Evolutionary conservation across 2,329 filamentous ascomycete genomes (phyloP).

Genomic region (Pseudogymnoascus sp.): DNA sequence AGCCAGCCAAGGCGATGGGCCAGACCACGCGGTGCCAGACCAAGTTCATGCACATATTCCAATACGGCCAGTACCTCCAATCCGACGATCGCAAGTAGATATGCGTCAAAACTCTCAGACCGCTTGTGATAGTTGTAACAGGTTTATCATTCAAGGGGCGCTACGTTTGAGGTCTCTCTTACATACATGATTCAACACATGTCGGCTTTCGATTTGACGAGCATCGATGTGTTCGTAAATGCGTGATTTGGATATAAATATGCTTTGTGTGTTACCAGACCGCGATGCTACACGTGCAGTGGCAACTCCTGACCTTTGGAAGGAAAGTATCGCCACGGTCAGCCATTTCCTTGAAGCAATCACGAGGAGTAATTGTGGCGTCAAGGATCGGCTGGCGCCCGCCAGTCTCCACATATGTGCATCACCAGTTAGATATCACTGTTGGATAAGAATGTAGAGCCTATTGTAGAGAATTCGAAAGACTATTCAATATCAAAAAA

Average conservation of each 20-base stretch:
- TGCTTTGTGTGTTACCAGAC: background rate
- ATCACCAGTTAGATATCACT: background rate
- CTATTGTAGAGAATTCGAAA: background rate
- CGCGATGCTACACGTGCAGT: background rate
- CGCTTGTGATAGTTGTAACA: background rate
- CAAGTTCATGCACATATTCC: conserved; percentile 5
- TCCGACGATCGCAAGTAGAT: conserved; percentile 1
- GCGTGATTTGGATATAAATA: background rate
- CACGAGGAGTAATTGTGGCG: conserved; percentile 1
- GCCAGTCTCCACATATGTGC: background rate
- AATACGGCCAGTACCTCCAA: conserved; percentile 5
- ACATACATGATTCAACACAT: background rate
- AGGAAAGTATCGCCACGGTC: background rate
- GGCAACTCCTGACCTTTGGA: background rate
- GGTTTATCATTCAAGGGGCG: background rate
- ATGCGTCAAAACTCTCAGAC: background rate
- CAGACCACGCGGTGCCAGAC: background rate
- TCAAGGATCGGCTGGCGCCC: conserved; percentile 1
- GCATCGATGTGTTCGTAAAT: background rate
- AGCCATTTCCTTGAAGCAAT: conserved; percentile 5
- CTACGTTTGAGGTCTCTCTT: background rate
- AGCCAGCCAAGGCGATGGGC: background rate
- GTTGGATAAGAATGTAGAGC: background rate
- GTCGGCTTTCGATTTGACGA: background rate
- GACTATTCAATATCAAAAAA: background rate